These are phyloP conservation scores for Hura crepitans DNA, from an alignment of 441 rosid genomes.

Conservation along the genomic window DNA sequence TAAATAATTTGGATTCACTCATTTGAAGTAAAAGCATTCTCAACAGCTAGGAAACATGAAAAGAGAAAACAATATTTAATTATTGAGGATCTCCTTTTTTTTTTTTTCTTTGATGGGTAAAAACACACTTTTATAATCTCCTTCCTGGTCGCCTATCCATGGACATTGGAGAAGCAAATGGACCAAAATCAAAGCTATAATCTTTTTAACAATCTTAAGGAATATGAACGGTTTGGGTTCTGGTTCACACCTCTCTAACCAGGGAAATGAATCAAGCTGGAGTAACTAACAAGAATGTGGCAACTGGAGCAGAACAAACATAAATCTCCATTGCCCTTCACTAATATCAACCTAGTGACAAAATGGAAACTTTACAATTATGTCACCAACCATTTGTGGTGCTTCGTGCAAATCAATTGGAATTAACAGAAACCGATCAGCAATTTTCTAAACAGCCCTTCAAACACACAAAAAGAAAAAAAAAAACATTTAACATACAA, in stretches of 20 bases:
- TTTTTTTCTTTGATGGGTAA: not conserved
- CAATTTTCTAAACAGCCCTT: constrained; percentile 39
- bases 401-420: constrained; percentile 41
- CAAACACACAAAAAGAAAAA: constrained; percentile 26
- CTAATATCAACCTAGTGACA: constrained; percentile 36
- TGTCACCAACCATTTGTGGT: constrained; percentile 37
- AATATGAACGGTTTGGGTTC: constrained; percentile 21
- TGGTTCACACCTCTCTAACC: constrained; percentile 23
- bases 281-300: constrained; percentile 36
- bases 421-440: constrained; percentile 38
- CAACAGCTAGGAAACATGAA: not conserved
- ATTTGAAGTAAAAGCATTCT: constrained; percentile 6
- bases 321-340: constrained; percentile 33
- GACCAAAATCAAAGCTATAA: constrained; percentile 5
- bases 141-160: not conserved
- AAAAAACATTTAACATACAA: constrained; percentile 27
- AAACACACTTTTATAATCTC: not conserved
- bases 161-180: not conserved
- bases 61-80: not conserved
- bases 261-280: constrained; percentile 15
- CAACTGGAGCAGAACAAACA: constrained; percentile 36
- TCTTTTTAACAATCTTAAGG: constrained; percentile 1
- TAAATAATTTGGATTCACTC: constrained; percentile 2
- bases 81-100: not conserved
- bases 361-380: constrained; percentile 51